phyloP scores from a whole-genome alignment of 2,329 filamentous ascomycete genomes.

The Botrytis paeoniae region DNA sequence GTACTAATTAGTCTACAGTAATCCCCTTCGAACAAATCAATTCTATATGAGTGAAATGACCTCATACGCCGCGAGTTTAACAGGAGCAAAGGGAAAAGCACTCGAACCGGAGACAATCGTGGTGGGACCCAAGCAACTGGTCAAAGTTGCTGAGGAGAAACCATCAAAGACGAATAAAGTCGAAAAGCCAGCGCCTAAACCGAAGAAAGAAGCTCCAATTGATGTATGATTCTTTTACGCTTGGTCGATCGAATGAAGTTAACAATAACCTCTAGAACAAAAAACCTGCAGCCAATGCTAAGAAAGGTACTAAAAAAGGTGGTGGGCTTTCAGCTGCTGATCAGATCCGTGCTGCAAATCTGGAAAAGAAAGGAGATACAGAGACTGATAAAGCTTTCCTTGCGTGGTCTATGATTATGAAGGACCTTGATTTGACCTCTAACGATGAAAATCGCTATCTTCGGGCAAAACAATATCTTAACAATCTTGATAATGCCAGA shows the following conservation, averaged over 20 bases:
- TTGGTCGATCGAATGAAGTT: background rate
- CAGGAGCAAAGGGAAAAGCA: conserved; percentile 58
- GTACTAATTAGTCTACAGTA: conserved; percentile 24
- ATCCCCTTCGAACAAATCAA: conserved; percentile 47
- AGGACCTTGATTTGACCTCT: conserved; percentile 31
- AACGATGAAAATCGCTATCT: conserved; percentile 37
- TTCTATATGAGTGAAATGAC: conserved; percentile 65
- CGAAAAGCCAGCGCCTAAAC: conserved; percentile 25
- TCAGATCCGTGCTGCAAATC: conserved; percentile 37
- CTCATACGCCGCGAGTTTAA: conserved; percentile 67
- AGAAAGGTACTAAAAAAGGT: conserved; percentile 39
- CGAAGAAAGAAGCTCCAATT: conserved; percentile 30
- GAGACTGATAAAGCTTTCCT: conserved; percentile 37
- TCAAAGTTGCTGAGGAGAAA: conserved; percentile 33
- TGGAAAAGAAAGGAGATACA: conserved; percentile 33
- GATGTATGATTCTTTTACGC: conserved; percentile 15
- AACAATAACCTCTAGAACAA: conserved; percentile 18
- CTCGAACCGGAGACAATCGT: conserved; percentile 65
- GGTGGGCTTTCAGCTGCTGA: conserved; percentile 40
- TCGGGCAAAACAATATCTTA: conserved; percentile 33
- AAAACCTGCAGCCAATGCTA: conserved; percentile 20
- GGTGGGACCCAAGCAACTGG: conserved; percentile 39
- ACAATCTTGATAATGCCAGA: conserved; percentile 34
- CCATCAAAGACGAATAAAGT: conserved; percentile 24
- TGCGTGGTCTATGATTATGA: conserved; percentile 36